Base-by-base conservation (phyloP, 2,329 filamentous ascomycete genomes). In the Colletotrichum sp. region DNA sequence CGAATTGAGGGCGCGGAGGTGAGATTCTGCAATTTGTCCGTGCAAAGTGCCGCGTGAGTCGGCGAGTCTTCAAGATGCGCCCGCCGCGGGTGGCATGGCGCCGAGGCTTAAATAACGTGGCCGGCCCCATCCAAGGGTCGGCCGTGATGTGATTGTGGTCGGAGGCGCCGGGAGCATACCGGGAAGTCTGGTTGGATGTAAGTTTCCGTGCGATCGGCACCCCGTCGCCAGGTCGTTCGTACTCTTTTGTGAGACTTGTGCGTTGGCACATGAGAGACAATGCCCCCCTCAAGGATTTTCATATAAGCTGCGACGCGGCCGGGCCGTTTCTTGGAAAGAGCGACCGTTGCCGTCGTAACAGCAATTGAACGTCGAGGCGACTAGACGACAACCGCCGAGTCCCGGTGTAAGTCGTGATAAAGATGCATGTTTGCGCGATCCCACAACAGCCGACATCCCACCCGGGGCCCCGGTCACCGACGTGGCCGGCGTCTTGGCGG, bases 401-500 rank as follows among this genome's bases (percentile, higher is more conserved):
- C n/a, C 33, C 33, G 29, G 55, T 58, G 24, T 13, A 38, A 58
- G 21, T 71, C 62, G 47, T 29, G 38, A 58, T 63, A 33, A 59
- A 36, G 57, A 71, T 73, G 68, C 68, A 71, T n/a, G 43, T 67
- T 38, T 73, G 71, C 62, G 63, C 71, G n/a, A 66, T 71, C 55
- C 71, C 71, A 9, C 70, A 55, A 29, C n/a, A 43, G 5, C 29
- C 57, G 21, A 31, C 15, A n/a, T 12, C 21, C 29, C 38, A 24
- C 21, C 21, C 47, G 29, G 21, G 33, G 16, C 43, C n/a, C 27
- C 66, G n/a, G 21, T 57, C 38, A 27, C 24, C 29, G 38, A 24
- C 16, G 21, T 66, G 24, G 55, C 29, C 33, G 15, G 8, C 54
- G 21, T 27, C 6, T 21, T 66, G 67, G 61, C 67, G 54, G 33